Evolutionary conservation across 2,329 filamentous ascomycete genomes (phyloP), one percentile per base, ranked within the genome.

Genomic region (Arthrobotrys pseudoclavata): DNA sequence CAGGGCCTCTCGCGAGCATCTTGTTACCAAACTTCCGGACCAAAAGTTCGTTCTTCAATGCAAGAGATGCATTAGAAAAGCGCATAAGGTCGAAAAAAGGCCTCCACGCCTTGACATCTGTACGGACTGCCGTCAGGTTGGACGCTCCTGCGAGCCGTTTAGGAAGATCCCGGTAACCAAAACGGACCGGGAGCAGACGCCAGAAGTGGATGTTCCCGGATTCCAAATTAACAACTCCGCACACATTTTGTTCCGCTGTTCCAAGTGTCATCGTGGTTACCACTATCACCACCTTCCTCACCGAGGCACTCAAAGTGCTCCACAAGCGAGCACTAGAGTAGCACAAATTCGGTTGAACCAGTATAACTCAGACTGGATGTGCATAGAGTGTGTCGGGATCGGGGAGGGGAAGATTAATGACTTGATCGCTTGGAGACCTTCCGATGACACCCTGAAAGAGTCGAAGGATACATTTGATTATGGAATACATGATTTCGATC

Each of bases 21-120:
- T 96, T 40, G 93, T 93, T 9, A 98, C 94, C 24, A 99, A 98
- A 83, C 84, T 97, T 64, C 90, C 86, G 1, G 86, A 91, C 0
- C 89, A 91, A 1, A 84, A 91, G 42, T 98, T 97, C 81, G 90
- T 99, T 15, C 85, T 99, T 45, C 96, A 99, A 83, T 99, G 96
- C 84, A 91, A 90, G 80, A 91, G 90, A 70, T 99, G 96, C 83
- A 87, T 98, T 79, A 91, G 91, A 2, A 82, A 87, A 20, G 87
- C 90, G 53, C 85, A 86, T 77, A 90, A 89, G 82, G 94, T 92
- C 81, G 93, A 97, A 79, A 79, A 81, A 0, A 87, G 86, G 18
- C 90, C 91, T 0, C 94, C 96, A 0, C 87, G 90, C 76, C 87
- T 93, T 53, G 89, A 90, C 72, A 85, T 85, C 53, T 99, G 96